Evolutionary conservation across 352 stramenopile genomes (phyloP).

Genomic region (Phytopythium sindhum): DNA sequence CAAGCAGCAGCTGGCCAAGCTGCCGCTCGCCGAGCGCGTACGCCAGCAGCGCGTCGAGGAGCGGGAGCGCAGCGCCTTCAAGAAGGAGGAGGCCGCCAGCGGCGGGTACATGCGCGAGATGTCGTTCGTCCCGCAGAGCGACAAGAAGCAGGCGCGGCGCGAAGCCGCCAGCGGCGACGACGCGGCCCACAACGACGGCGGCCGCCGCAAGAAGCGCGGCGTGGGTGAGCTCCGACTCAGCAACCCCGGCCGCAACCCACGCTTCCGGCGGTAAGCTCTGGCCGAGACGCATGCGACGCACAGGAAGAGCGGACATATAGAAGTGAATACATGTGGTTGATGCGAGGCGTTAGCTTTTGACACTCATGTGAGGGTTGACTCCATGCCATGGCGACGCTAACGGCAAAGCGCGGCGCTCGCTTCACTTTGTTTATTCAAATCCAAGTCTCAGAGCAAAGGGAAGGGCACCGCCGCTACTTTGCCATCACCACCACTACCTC

Average conservation of each 20-base stretch:
- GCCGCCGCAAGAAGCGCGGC: slow-evolving; percentile 76
- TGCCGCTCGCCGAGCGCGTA: slow-evolving; percentile 77
- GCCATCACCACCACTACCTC: neutral
- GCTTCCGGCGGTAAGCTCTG: slow-evolving; percentile 48
- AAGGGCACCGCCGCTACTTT: neutral
- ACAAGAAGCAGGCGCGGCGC: slow-evolving; percentile 54
- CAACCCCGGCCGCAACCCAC: slow-evolving; percentile 40
- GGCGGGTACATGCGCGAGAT: slow-evolving; percentile 79
- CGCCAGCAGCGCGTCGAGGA: slow-evolving; percentile 69
- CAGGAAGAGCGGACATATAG: neutral
- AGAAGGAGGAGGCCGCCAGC: slow-evolving; percentile 67
- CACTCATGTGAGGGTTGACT: too few species aligned
- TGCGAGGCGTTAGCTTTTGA: neutral
- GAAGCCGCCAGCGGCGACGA: slow-evolving; percentile 9
- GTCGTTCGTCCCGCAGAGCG: slow-evolving; percentile 70
- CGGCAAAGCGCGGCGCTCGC: too few species aligned
- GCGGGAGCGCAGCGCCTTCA: slow-evolving; percentile 75
- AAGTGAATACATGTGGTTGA: neutral
- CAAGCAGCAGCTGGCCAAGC: slow-evolving; percentile 74
- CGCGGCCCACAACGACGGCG: slow-evolving; percentile 19
- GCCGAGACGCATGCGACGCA: neutral
- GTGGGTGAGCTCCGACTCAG: slow-evolving; percentile 72
- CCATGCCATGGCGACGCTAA: neutral
- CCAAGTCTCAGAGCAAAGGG: neutral
- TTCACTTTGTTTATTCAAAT: slow-evolving; percentile 5